Conservation (phyloP, 768 basidiomycete species). For the Nidularia sp. region DNA sequence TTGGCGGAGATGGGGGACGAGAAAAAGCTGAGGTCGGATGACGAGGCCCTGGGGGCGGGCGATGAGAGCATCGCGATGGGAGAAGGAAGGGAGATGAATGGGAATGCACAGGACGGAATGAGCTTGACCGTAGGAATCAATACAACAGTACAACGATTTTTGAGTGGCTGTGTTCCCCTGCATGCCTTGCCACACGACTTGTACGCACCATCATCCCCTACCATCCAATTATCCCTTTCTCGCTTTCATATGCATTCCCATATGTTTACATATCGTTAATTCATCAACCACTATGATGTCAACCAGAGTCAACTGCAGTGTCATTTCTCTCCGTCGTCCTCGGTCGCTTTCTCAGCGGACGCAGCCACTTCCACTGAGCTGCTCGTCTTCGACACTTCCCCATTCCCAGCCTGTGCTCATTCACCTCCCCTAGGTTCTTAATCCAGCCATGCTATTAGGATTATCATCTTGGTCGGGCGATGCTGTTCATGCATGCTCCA, state of each 20-base stretch:
- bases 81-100: not conserved
- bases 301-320: too few relatives aligned
- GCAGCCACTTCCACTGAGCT: too few relatives aligned
- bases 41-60: not conserved
- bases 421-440: too few relatives aligned
- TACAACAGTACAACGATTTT: not conserved
- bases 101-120: not conserved
- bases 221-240: not conserved
- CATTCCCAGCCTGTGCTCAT: too few relatives aligned
- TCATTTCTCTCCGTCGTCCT: too few relatives aligned
- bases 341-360: too few relatives aligned
- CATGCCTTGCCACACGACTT: not conserved
- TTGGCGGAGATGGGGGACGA: not conserved
- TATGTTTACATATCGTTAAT: not conserved
- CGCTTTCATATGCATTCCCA: not conserved
- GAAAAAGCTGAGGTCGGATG: conserved; percentile 9
- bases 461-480: too few relatives aligned
- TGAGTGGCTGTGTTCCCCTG: not conserved
- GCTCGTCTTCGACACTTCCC: too few relatives aligned
- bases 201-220: not conserved
- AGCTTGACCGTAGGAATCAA: not conserved
- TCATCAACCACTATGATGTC: too few relatives aligned
- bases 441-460: too few relatives aligned
- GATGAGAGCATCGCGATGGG: not conserved
- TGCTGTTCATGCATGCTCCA: too few relatives aligned